Evolutionary conservation across 768 basidiomycete genomes (phyloP).

Genomic region (Mycena rebaudengoi): DNA sequence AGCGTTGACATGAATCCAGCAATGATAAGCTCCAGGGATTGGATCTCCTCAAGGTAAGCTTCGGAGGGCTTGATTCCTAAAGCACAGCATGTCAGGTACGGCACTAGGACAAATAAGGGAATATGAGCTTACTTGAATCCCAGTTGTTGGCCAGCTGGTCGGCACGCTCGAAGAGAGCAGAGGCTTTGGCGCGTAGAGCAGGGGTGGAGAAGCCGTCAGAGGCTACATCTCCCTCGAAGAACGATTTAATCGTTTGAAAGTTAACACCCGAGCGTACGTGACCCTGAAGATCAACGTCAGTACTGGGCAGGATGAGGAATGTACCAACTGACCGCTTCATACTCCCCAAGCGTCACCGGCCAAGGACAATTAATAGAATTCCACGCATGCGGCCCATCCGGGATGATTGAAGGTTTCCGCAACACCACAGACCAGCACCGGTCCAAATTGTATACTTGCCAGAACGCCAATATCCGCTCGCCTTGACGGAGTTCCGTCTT

Average conservation of each 20-base stretch:
- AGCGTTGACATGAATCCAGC: conserved; percentile 69
- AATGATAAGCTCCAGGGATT: conserved; percentile 69
- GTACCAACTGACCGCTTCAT: conserved; percentile 60
- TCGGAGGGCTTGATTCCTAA: conserved; percentile 55
- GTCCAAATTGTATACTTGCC: conserved; percentile 86
- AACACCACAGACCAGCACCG: conserved; percentile 83
- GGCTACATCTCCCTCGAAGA: conserved; percentile 67
- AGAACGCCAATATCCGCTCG: conserved; percentile 79
- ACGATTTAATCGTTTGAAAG: conserved; percentile 67
- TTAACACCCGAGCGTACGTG: conserved; percentile 59
- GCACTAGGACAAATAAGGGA: background rate
- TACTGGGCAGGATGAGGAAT: background rate
- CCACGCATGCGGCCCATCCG: conserved; percentile 65
- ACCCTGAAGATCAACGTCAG: conserved; percentile 55
- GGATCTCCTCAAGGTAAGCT: conserved; percentile 64
- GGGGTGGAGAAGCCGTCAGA: conserved; percentile 67
- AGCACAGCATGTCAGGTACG: conserved; percentile 16
- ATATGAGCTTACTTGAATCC: conserved; percentile 58
- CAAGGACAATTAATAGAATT: conserved; percentile 77
- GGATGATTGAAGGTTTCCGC: conserved; percentile 70
- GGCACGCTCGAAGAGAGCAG: conserved; percentile 77
- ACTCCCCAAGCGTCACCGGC: conserved; percentile 78
- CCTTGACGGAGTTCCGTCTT: conserved; percentile 70
- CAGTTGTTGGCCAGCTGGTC: conserved; percentile 66
- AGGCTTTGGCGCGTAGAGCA: conserved; percentile 77